Evolutionary conservation across 2,329 filamentous ascomycete species (phyloP), one percentile per base, ranked within the genome.

Genomic region (Arthrocladium fulminans): DNA sequence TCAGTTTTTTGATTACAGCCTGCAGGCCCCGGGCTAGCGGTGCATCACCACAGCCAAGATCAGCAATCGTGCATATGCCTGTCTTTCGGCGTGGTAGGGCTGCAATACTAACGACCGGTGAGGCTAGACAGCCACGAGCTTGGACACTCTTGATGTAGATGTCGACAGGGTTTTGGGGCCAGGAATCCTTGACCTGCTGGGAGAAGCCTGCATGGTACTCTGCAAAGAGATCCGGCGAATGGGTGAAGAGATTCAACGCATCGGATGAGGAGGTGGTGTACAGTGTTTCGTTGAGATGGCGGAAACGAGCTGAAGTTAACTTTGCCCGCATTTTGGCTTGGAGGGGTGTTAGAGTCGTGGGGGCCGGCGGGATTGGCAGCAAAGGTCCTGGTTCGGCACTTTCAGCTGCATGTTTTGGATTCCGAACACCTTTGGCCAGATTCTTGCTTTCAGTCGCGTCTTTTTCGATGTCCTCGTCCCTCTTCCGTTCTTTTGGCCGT

Each of bases 161-260:
- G 65, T 96, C 86, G 40, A 98, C 88, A 0, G 92, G 92, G 67
- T 98, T 98, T 62, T 90, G 86, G 6, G 92, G 92, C 92, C 92
- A 98, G 2, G 89, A 70, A 48, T 71, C 85, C 61, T 87, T 83
- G 51, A 97, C 92, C 70, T 98, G 92, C 46, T 89, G 86, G 1
- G 89, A 84, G 75, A 98, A 98, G 27, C 92, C 92, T 52, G 88
- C 84, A 69, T 98, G 92, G 68, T 98, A 98, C 68, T 97, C 89
- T 57, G 80, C 76, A 69, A 97, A 98, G 76, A 97, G 89, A 63
- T 94, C 87, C 0, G 92, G 92, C 43, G 86, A 87, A 27, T 84
- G 74, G 45, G 79, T 73, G 72, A 98, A 97, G 20, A 97, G 80
- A 44, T 76, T 71, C 58, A 92, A 80, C n/a, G 92, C 86, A 56